These are phyloP conservation scores for Isoetes taiwanensis DNA, from an alignment of 75 land plant species.

Conservation along the genomic window DNA sequence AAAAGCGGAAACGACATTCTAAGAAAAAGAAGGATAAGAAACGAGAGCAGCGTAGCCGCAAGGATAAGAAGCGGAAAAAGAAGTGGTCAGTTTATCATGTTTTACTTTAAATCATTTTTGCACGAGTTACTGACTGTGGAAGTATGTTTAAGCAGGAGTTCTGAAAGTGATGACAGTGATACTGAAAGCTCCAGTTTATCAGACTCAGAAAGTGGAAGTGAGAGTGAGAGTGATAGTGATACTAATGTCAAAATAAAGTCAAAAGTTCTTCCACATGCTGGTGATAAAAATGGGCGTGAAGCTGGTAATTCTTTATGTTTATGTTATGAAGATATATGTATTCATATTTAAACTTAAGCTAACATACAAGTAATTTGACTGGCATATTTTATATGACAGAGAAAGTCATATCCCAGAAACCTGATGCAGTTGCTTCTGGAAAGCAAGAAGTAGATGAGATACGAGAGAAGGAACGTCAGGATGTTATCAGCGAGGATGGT, in stretches of 20 bases:
- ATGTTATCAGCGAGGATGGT: slow-evolving; percentile 12
- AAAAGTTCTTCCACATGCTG: too few species aligned
- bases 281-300: too few species aligned
- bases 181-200: slow-evolving; percentile 37
- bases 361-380: too few species aligned
- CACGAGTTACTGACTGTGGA: not conserved
- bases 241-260: too few species aligned
- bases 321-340: too few species aligned
- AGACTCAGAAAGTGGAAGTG: slow-evolving; percentile 30
- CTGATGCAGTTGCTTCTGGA: slow-evolving; percentile 6
- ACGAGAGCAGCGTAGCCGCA: slow-evolving; percentile 51
- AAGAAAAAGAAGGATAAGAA: slow-evolving; percentile 59
- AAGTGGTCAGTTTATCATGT: slow-evolving; percentile 36
- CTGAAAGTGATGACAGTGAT: slow-evolving; percentile 31
- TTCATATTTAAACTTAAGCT: too few species aligned
- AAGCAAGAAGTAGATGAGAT: slow-evolving; percentile 13
- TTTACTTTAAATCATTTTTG: not conserved
- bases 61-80: slow-evolving; percentile 42
- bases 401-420: too few species aligned
- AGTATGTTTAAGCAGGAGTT: slow-evolving; percentile 22
- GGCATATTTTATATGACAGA: too few species aligned
- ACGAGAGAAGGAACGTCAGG: slow-evolving; percentile 10
- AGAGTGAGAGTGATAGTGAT: slow-evolving; percentile 19
- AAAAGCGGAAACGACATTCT: slow-evolving; percentile 38
- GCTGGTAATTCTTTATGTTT: too few species aligned